Evolutionary conservation across 1,139 yeast species (phyloP), one percentile per base, ranked within the genome.

Genomic region (Kodamaea derodonti): DNA sequence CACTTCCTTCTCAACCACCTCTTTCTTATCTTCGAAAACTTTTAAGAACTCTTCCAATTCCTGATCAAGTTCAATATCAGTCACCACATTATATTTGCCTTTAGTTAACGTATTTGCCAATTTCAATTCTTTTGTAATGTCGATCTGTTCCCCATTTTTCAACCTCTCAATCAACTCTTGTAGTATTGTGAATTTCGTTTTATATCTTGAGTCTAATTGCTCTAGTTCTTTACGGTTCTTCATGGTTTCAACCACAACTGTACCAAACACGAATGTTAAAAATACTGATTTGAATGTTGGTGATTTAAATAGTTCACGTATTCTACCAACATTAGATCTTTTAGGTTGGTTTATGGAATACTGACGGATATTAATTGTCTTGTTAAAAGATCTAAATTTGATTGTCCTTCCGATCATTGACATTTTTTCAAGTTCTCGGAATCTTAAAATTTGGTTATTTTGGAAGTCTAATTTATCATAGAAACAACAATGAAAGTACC

Each of bases 41-140:
- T 54, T 58, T 34, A 68, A 52, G 36, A 69, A 59, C 29, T 55
- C 50, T 36, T 68, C 69, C 36, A 69, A 49, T 40, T 56, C 60
- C 25, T 65, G 62, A 44, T 69, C 75, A 24, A 68, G 47, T 34
- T 68, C 70, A 18, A 68, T 54, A 38, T 67, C 73, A 3, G 60
- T 52, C 8, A 52, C 58, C 0, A 60, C 46, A 37, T 51, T 51
- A 36, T 61, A 62, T 37, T 56, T 62, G 36, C 58, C 48, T 32
- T 55, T 51, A 10, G 69, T 57, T 30, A 66, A 51, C 3, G 66
- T 52, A 38, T 62, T 60, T 12, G 72, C 69, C 27, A 69, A 48
- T 33, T 50, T 56, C 37, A 69, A 55, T 37, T 69, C 75, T 30
- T 56, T 54, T 2, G 59, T 52, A 12, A 69, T 49, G 45, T 69